Conservation (phyloP, 306 rosid genomes). For the apple (Malus domestica) region DNA sequence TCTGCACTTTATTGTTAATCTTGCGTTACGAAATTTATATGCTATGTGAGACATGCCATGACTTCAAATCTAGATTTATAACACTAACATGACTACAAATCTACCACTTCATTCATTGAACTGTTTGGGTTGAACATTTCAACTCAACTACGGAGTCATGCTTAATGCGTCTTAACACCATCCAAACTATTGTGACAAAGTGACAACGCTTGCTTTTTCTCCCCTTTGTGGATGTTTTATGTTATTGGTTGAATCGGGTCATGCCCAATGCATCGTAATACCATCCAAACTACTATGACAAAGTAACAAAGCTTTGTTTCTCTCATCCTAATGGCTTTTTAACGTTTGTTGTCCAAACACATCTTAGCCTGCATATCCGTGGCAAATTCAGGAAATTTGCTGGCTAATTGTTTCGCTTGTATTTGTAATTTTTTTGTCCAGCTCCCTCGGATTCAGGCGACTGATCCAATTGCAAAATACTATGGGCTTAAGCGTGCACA, state of each 20-base stretch:
- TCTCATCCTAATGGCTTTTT: background rate
- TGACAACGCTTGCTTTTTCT: background rate
- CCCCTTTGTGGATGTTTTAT: background rate
- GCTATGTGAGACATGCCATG: background rate
- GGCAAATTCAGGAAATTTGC: background rate
- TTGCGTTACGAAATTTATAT: background rate
- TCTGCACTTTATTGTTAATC: background rate
- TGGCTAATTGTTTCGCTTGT: background rate
- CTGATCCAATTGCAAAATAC: slow-evolving; percentile 80
- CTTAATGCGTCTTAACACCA: too few species aligned
- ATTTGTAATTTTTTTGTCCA: slow-evolving; percentile 1
- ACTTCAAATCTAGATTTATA: background rate
- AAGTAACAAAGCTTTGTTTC: background rate
- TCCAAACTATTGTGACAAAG: background rate
- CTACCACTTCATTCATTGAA: background rate
- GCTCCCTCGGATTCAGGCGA: slow-evolving; percentile 83
- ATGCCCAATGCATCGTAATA: too few species aligned
- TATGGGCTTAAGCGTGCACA: slow-evolving; percentile 90
- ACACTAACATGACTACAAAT: background rate
- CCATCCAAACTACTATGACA: background rate
- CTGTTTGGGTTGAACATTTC: background rate
- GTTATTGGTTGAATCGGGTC: background rate
- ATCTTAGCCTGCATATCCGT: background rate
- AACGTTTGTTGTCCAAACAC: background rate
- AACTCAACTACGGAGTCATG: background rate